Percentiles rank a stretch among this genome's conserved stretches.
Evolutionary conservation across 1,139 yeast genomes (phyloP).

Genomic region (Zygosaccharomyces pseudobailii): DNA sequence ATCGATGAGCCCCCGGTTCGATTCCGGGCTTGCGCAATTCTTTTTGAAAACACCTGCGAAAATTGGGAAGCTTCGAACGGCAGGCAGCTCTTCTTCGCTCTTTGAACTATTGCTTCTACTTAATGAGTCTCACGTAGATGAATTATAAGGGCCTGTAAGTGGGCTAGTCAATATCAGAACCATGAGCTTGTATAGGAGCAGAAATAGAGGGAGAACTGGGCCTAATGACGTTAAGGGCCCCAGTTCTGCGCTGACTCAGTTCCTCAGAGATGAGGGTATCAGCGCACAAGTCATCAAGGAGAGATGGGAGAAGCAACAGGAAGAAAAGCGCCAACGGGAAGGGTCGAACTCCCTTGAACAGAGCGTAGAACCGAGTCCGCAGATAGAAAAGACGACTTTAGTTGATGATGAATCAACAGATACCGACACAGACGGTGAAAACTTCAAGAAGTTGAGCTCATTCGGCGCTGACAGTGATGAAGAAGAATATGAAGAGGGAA

Average conservation of each 20-base stretch:
- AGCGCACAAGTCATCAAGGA: conserved; percentile 72
- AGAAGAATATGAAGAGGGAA: conserved; percentile 22
- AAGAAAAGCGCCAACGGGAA: conserved; percentile 11
- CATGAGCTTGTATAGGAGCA: conserved; percentile 26
- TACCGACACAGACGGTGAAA: conserved; percentile 18
- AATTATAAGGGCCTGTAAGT: background rate
- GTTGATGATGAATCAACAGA: conserved; percentile 8
- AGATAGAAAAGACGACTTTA: conserved; percentile 2
- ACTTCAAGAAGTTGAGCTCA: background rate
- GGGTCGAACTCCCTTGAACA: conserved; percentile 5
- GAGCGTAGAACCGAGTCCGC: background rate
- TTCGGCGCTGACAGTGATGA: conserved; percentile 30
- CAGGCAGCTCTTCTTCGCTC: background rate
- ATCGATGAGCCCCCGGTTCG: conserved; percentile 26
- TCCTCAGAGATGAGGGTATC: conserved; percentile 78
- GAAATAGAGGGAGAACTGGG: conserved; percentile 28
- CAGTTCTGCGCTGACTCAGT: conserved; percentile 73
- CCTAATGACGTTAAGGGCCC: conserved; percentile 61
- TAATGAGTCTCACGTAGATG: background rate
- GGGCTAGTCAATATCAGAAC: background rate
- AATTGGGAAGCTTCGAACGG: background rate
- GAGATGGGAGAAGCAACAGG: conserved; percentile 44
- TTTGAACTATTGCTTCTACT: background rate
- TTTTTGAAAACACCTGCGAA: background rate
- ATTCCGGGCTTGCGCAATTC: conserved; percentile 23